Conservation (phyloP, 352 stramenopile genomes). For the Phytophthora citrophthora region DNA sequence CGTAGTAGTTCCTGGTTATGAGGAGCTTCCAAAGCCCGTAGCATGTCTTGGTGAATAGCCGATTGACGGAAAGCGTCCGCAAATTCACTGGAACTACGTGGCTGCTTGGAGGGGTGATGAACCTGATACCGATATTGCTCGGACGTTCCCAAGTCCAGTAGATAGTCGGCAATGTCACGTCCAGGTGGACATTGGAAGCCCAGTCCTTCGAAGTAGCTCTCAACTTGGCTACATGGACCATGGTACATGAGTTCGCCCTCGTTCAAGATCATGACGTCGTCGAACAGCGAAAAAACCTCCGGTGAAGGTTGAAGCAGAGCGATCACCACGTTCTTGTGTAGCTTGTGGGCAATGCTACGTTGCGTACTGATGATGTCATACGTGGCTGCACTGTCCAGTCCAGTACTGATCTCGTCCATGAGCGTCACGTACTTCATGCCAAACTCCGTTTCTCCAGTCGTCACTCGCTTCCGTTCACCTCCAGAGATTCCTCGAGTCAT, state of each 20-base stretch:
- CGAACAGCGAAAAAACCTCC: conserved; percentile 91
- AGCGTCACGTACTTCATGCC: conserved; percentile 69
- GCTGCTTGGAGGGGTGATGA: conserved; percentile 4
- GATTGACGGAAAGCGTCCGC: conserved; percentile 22
- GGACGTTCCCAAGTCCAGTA: conserved; percentile 38
- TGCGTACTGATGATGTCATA: conserved; percentile 41
- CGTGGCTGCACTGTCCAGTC: conserved; percentile 82
- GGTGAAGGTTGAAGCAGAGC: conserved; percentile 86
- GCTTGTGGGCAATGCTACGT: conserved; percentile 28
- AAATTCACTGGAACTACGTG: conserved; percentile 36
- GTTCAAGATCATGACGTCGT: conserved; percentile 56
- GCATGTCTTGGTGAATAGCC: conserved; percentile 9
- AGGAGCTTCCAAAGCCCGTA: conserved; percentile 9
- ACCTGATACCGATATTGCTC: conserved; percentile 24
- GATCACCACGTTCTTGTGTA: conserved; percentile 54
- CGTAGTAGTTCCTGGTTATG: conserved; percentile 15
- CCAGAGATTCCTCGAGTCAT: conserved; percentile 69
- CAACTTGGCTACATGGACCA: conserved; percentile 7
- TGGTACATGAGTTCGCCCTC: conserved; percentile 35
- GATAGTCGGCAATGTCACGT: conserved; percentile 37
- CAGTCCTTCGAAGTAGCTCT: conserved; percentile 29
- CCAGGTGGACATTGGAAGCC: conserved; percentile 42
- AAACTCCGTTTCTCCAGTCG: conserved; percentile 76
- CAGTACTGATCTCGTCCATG: conserved; percentile 93
- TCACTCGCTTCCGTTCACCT: conserved; percentile 67